Evolutionary conservation across 2,329 filamentous ascomycete species (phyloP).

Genomic region (Calonectria pseudoreteaudii): DNA sequence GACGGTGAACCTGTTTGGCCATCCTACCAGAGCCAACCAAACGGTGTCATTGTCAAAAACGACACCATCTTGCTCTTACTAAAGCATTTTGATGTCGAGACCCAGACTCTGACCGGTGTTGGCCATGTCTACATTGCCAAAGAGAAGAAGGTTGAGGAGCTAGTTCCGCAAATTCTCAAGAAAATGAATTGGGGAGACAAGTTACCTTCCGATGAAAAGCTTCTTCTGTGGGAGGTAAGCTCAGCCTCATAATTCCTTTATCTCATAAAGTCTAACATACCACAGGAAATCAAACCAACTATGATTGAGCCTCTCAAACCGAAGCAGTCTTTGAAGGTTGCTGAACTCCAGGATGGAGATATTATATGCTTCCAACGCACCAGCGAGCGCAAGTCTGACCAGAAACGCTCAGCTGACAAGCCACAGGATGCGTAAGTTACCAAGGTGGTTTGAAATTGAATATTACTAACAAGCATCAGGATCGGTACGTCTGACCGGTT

Average conservation of each 20-base stretch:
- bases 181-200: constrained; percentile 90
- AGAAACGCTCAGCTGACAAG: constrained; percentile 44
- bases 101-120: constrained; percentile 80
- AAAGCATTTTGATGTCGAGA: constrained; percentile 87
- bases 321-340: constrained; percentile 88
- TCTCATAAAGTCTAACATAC: constrained; percentile 14
- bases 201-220: constrained; percentile 70
- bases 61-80: constrained; percentile 86
- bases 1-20: constrained; percentile 81
- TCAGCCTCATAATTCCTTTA: background rate
- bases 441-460: background rate
- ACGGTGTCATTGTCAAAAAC: constrained; percentile 68
- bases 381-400: constrained; percentile 59
- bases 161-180: constrained; percentile 81
- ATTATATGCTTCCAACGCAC: constrained; percentile 92
- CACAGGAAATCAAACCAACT: constrained; percentile 89
- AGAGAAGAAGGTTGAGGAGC: constrained; percentile 87
- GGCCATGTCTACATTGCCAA: constrained; percentile 89
- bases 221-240: constrained; percentile 80
- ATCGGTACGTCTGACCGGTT: constrained; percentile 60
- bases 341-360: constrained; percentile 96
- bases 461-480: constrained; percentile 30
- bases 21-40: constrained; percentile 68
- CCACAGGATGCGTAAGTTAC: constrained; percentile 48
- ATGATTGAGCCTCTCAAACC: constrained; percentile 97